These are phyloP conservation scores for Sarocladium brachiariae DNA, from an alignment of 2,329 filamentous ascomycete species.

Conservation along the genomic window DNA sequence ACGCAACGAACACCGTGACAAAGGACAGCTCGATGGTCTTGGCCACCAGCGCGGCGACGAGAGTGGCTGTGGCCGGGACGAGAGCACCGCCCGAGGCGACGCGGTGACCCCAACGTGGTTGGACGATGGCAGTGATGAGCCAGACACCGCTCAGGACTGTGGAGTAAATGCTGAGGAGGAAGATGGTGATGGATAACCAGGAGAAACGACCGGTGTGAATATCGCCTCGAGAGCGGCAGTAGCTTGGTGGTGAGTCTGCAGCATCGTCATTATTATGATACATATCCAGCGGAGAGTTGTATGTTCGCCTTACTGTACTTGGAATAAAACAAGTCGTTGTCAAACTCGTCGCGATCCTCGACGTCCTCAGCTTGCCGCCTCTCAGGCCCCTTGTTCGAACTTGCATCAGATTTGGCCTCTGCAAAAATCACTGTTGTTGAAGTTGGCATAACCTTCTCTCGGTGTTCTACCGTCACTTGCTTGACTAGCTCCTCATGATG, in stretches of 20 bases:
- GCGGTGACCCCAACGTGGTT: constrained; percentile 53
- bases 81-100: constrained; percentile 50
- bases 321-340: constrained; percentile 4
- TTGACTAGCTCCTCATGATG: background rate
- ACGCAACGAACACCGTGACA: constrained; percentile 68
- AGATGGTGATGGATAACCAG: constrained; percentile 44
- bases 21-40: constrained; percentile 75
- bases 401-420: background rate
- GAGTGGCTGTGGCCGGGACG: constrained; percentile 55
- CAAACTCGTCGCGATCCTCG: constrained; percentile 3
- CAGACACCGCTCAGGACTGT: constrained; percentile 60
- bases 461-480: background rate
- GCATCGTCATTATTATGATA: background rate
- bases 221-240: constrained; percentile 26
- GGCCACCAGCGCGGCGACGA: constrained; percentile 62
- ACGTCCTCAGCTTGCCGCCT: background rate
- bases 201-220: constrained; percentile 25
- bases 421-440: background rate
- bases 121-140: constrained; percentile 52
- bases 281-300: background rate
- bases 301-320: constrained; percentile 3
- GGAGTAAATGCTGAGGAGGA: constrained; percentile 52
- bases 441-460: background rate
- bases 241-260: constrained; percentile 21
- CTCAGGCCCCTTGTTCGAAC: background rate